Evolutionary conservation across 2,329 filamentous ascomycete species (phyloP), one percentile per base, ranked within the genome.

Genomic region (Cytospora chrysosperma): DNA sequence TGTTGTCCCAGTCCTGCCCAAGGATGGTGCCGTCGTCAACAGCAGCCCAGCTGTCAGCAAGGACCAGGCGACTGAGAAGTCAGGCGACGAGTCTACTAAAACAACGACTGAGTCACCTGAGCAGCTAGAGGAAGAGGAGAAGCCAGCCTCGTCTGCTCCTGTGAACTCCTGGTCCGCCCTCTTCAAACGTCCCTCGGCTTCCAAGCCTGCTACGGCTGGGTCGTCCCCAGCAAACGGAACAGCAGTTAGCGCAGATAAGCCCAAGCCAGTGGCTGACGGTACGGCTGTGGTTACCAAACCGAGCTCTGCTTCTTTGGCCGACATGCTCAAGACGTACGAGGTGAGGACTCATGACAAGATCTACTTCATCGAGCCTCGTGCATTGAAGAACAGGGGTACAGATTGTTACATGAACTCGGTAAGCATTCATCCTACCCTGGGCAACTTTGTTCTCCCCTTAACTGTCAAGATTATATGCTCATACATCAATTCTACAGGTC

Each of bases 381-480:
- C 95, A 56, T 84, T 99, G 72, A 91, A 97, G 69, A 99, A 99
- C 77, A 96, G 94, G 49, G 95, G 95, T 56, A 98, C 99, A 74
- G 96, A 98, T 91, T 99, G 95, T 78, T 99, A 99, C 78, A 98
- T 99, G 95, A 99, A 98, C 81, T 97, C 95, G 67, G 94, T 97
- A 83, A 79, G 91, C 60, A n/a, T n/a, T n/a, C 17, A 1, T 13
- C 24, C 12, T 12, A 32, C 8, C 2, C 30, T 28, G 52, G 17
- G 15, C 8, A 27, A n/a, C n/a, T n/a, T 13, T n/a, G 19, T 4
- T 30, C 30, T 49, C n/a, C 21, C 15, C 15, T 79, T n/a, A 19
- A 32, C 27, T 13, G 4, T 21, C 21, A 15, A 51, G 27, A 26
- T 19, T 19, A 19, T 55, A 21, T 30, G 37, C 32, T 55, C 10